Percentiles rank a stretch among this genome's conserved stretches.
Conservation (phyloP, 2,329 filamentous ascomycete genomes). For the Sporothrix globosa region DNA sequence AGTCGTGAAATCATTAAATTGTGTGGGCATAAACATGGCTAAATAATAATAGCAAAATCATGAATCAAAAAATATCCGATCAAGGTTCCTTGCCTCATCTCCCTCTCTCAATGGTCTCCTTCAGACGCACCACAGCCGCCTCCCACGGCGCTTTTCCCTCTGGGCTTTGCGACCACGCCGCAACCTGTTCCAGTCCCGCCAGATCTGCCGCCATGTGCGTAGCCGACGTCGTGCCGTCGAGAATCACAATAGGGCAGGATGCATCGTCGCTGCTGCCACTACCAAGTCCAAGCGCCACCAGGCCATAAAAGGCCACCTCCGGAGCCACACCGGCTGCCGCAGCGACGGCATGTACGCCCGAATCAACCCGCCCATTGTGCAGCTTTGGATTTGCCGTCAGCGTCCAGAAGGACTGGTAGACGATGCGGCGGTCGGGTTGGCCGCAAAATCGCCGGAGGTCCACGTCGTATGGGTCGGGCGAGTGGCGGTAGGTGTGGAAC, state of each 20-base stretch:
- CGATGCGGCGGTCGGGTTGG: slow-evolving; percentile 41
- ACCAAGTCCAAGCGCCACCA: slow-evolving; percentile 52
- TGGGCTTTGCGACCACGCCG: slow-evolving; percentile 43
- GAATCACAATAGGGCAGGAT: slow-evolving; percentile 32
- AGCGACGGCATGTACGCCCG: slow-evolving; percentile 54
- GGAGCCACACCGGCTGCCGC: slow-evolving; percentile 43
- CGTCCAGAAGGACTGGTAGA: slow-evolving; percentile 61
- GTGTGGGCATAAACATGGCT: slow-evolving; percentile 6
- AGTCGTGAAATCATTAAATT: not conserved
- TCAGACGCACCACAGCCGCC: slow-evolving; percentile 30
- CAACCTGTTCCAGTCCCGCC: slow-evolving; percentile 48
- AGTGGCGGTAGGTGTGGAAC: slow-evolving; percentile 61
- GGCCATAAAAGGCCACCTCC: slow-evolving; percentile 52
- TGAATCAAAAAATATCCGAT: not conserved
- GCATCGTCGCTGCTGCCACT: slow-evolving; percentile 50
- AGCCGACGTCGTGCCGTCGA: slow-evolving; percentile 43
- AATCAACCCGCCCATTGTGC: slow-evolving; percentile 39
- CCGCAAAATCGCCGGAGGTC: slow-evolving; percentile 58
- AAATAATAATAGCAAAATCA: not conserved
- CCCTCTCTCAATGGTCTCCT: slow-evolving; percentile 3
- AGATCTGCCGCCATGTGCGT: slow-evolving; percentile 56
- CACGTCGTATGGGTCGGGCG: slow-evolving; percentile 55
- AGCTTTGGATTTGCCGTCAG: slow-evolving; percentile 52
- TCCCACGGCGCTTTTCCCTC: slow-evolving; percentile 27
- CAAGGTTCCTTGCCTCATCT: not conserved